Evolutionary conservation across 768 basidiomycete species (phyloP).

Genomic region (Dacryopinax primogenitus): DNA sequence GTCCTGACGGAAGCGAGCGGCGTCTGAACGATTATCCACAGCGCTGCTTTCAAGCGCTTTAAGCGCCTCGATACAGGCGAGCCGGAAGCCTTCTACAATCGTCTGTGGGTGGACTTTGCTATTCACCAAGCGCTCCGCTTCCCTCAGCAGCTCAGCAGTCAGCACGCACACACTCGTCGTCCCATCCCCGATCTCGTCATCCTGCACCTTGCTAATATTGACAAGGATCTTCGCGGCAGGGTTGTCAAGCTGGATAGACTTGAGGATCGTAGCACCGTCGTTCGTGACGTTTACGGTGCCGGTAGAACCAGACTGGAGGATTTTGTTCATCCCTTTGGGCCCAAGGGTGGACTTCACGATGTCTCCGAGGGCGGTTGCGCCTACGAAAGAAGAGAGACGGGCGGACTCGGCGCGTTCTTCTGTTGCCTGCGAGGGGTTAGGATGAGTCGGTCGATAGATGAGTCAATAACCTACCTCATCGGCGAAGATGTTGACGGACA

Average conservation of each 20-base stretch:
- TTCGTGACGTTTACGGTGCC: constrained; percentile 96
- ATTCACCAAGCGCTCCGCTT: constrained; percentile 87
- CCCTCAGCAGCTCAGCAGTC: constrained; percentile 78
- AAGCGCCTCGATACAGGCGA: constrained; percentile 76
- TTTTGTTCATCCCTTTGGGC: constrained; percentile 99
- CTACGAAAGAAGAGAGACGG: constrained; percentile 94
- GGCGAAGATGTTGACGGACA: constrained; percentile 62
- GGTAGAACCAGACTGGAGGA: constrained; percentile 78
- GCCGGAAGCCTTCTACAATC: constrained; percentile 90
- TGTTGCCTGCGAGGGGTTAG: constrained; percentile 26
- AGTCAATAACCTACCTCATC: constrained; percentile 38
- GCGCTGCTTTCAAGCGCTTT: constrained; percentile 73
- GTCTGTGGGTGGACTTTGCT: constrained; percentile 96
- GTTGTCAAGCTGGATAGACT: constrained; percentile 94
- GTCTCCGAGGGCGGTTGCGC: constrained; percentile 92
- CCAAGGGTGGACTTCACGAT: constrained; percentile 97
- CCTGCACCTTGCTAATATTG: constrained; percentile 99
- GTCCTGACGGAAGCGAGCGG: constrained; percentile 67
- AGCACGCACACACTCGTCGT: constrained; percentile 86
- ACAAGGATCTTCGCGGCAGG: constrained; percentile 98
- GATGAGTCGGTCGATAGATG: neutral
- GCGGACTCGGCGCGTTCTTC: constrained; percentile 96
- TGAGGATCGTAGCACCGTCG: constrained; percentile 96
- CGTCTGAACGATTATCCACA: constrained; percentile 69
- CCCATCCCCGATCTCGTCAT: constrained; percentile 96